Base-by-base conservation (phyloP, 75 land plant species). In the Selaginella moellendorffii region DNA sequence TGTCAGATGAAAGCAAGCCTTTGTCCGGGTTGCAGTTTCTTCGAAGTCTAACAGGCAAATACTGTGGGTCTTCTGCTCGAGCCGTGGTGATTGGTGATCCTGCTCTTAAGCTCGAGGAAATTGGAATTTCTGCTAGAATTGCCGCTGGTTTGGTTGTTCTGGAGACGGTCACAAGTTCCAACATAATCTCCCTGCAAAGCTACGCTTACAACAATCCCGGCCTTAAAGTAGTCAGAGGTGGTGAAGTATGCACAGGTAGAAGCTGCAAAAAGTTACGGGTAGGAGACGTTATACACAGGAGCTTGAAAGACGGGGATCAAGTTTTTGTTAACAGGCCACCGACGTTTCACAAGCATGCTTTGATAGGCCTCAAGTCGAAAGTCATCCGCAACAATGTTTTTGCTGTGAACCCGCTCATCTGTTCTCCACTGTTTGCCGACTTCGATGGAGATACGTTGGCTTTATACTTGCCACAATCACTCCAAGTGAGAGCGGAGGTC, bases 401-500 rank as follows among this genome's bases (percentile, higher is more conserved):
- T 0, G 78, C 85, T 28, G 82, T 93, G 29, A 93, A 93, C 61
- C 98, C 98, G 5, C 66, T 85, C 5, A 77, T 89, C 24, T 93
- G 98, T 79, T 63, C 81, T 2, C 96, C 98, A 5, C 68, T 83
- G 30, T 72, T 79, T 71, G 98, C 96, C 2, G 98, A 93, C 66
- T 93, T 93, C 77, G 98, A 93, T 80, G 98, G 98, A 0, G 98
- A 93, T 31, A n/a, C n/a, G n/a, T n/a, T n/a, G n/a, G n/a, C n/a
- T n/a, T n/a, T 95, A 19, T 95, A 81, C 54, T 79, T 90, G 67
- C 96, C 96, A 0, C 90, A 95, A 71, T 85, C 91, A 19, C 62
- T 79, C 23, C 74, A 80, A 29, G 82, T 90, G 9, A 78, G 75
- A 53, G 90, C 97, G 21, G 99, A 95, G 36, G 80, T 79, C 24